Evolutionary conservation across 768 basidiomycete genomes (phyloP).

Genomic region (Leccinum barrowsii): DNA sequence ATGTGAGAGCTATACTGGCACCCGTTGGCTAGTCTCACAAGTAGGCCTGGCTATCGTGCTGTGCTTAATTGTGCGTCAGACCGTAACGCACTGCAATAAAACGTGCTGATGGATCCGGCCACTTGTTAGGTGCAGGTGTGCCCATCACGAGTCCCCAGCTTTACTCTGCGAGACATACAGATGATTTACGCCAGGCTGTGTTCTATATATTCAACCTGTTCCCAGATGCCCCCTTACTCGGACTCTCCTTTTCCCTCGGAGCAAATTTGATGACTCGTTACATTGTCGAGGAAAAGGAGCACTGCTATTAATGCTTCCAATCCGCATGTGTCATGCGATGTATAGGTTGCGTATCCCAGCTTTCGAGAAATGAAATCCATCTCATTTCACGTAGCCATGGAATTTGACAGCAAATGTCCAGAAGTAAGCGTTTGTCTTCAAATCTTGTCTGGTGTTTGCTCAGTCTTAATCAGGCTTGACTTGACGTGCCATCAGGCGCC

Average conservation of each 20-base stretch:
- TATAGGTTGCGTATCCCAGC: constrained; percentile 42
- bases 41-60: constrained; percentile 88
- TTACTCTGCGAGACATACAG: constrained; percentile 86
- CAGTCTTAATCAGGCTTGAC: constrained; percentile 43
- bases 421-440: constrained; percentile 27
- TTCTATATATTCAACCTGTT: constrained; percentile 69
- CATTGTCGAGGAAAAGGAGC: constrained; percentile 67
- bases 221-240: constrained; percentile 79
- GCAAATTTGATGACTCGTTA: constrained; percentile 62
- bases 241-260: constrained; percentile 86
- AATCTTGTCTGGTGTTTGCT: constrained; percentile 6
- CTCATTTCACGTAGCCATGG: constrained; percentile 43
- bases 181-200: constrained; percentile 81
- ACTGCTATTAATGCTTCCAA: constrained; percentile 43
- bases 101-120: constrained; percentile 12
- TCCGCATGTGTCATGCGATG: constrained; percentile 72
- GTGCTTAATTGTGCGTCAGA: constrained; percentile 77
- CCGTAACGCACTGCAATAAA: constrained; percentile 4
- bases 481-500: constrained; percentile 50
- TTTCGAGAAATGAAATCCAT: constrained; percentile 10
- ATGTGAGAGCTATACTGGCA: constrained; percentile 78
- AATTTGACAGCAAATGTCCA: constrained; percentile 36
- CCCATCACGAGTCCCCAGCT: constrained; percentile 79
- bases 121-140: constrained; percentile 68
- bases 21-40: constrained; percentile 60